Percentiles rank a stretch among this genome's conserved stretches.
Conservation (phyloP, 176 grass and related monocot genomes). For the Pharus latifolius region DNA sequence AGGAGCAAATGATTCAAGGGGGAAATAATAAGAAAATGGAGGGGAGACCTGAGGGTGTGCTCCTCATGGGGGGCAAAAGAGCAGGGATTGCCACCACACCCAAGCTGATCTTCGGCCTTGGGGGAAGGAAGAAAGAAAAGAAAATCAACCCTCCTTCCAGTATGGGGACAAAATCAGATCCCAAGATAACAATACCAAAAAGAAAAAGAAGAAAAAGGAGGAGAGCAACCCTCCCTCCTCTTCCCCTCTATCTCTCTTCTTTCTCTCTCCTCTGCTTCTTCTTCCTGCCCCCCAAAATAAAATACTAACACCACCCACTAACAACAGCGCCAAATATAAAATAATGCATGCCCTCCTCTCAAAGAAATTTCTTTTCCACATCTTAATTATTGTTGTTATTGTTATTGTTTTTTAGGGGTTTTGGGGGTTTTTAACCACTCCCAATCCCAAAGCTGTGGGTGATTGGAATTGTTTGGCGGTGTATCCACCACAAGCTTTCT, state of each 20-base stretch:
- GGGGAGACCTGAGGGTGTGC: slow-evolving; percentile 49
- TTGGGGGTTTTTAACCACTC: slow-evolving; percentile 27
- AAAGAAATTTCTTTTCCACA: not conserved
- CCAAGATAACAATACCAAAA: slow-evolving; percentile 32
- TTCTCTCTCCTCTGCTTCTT: not conserved
- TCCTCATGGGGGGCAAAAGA: slow-evolving; percentile 51
- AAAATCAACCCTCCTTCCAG: slow-evolving; percentile 27
- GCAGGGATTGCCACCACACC: slow-evolving; percentile 36
- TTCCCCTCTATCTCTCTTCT: not conserved
- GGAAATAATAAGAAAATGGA: slow-evolving; percentile 28
- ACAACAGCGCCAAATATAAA: slow-evolving; percentile 30
- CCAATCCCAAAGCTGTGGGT: not conserved
- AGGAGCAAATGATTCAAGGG: slow-evolving; percentile 23
- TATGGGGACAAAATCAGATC: slow-evolving; percentile 75
- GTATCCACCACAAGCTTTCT: slow-evolving; percentile 23
- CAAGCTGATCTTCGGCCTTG: slow-evolving; percentile 37
- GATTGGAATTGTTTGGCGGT: slow-evolving; percentile 15
- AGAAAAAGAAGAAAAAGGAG: not conserved
- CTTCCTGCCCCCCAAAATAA: not conserved
- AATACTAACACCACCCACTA: slow-evolving; percentile 20
- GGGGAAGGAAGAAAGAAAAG: not conserved
- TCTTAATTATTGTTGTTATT: slow-evolving; percentile 13
- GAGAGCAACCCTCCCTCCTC: not conserved
- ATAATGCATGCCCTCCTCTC: not conserved
- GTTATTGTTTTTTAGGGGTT: not conserved